Conservation (phyloP, 306 rosid species). For the Lotus japonicus region DNA sequence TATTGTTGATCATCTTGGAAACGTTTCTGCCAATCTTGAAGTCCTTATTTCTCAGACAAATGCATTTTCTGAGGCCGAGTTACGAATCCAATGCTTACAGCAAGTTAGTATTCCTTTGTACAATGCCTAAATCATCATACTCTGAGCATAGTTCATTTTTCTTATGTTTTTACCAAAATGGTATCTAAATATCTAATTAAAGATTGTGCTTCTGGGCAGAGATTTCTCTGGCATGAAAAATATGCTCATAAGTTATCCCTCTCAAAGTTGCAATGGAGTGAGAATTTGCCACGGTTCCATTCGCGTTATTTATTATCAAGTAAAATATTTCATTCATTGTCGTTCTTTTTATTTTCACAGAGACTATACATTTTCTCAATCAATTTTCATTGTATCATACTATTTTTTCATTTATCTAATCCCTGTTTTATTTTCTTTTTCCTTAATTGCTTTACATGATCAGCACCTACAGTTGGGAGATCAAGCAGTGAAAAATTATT, state of each 20-base stretch:
- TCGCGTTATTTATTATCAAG: conserved; percentile 46
- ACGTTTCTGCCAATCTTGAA: conserved; percentile 52
- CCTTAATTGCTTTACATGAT: neutral
- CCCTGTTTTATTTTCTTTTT: neutral
- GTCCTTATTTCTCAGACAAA: conserved; percentile 44
- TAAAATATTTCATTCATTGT: conserved; percentile 18
- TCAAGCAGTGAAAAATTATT: conserved; percentile 8
- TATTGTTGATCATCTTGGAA: conserved; percentile 74
- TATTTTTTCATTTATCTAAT: neutral
- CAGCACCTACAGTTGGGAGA: conserved; percentile 18
- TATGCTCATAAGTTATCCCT: conserved; percentile 45
- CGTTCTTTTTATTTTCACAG: neutral
- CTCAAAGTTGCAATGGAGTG: conserved; percentile 38
- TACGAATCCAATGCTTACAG: conserved; percentile 55
- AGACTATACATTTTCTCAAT: neutral
- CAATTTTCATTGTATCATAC: too few relatives aligned
- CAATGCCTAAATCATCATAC: too few relatives aligned
- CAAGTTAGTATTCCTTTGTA: conserved; percentile 33
- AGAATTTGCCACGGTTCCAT: conserved; percentile 38
- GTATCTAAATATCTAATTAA: neutral
- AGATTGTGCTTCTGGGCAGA: conserved; percentile 32
- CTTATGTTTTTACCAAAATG: neutral
- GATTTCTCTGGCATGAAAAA: conserved; percentile 48
- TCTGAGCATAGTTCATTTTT: too few relatives aligned
- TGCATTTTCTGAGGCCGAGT: conserved; percentile 45